These are phyloP conservation scores for Inga leiocalycina DNA, from an alignment of 306 rosid genomes.

Conservation along the genomic window DNA sequence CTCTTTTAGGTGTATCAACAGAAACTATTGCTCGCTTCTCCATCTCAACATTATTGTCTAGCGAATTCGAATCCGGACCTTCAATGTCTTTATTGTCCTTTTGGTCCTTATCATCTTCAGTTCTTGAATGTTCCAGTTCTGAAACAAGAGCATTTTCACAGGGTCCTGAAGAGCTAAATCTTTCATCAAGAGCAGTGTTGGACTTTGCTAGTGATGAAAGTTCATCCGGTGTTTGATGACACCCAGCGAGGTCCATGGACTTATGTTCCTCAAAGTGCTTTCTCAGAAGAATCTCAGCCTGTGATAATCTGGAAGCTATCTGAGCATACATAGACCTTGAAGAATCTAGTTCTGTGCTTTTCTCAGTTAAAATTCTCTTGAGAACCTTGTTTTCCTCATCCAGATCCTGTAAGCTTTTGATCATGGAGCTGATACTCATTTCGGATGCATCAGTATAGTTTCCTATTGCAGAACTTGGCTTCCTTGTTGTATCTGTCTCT, in stretches of 20 bases:
- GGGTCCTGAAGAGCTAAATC: conserved; percentile 49
- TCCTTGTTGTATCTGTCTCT: conserved; percentile 49
- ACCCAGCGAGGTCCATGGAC: conserved; percentile 11
- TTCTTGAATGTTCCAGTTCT: conserved; percentile 45
- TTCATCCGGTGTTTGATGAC: conserved; percentile 37
- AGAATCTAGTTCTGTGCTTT: conserved; percentile 54
- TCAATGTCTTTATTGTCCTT: conserved; percentile 36
- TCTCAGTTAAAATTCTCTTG: conserved; percentile 51
- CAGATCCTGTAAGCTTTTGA: conserved; percentile 50
- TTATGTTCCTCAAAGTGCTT: conserved; percentile 50
- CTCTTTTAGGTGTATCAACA: conserved; percentile 40
- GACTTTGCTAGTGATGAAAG: conserved; percentile 43
- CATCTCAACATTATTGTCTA: conserved; percentile 77
- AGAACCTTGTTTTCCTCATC: conserved; percentile 82
- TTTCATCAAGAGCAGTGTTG: conserved; percentile 47
- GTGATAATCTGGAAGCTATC: conserved; percentile 63
- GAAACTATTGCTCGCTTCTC: conserved; percentile 79
- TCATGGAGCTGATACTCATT: conserved; percentile 45
- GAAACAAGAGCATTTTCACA: conserved; percentile 49
- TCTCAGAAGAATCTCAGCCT: conserved; percentile 52
- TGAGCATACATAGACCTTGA: conserved; percentile 53
- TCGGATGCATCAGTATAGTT: conserved; percentile 42
- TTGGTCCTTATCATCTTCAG: conserved; percentile 41
- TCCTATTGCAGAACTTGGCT: conserved; percentile 44
- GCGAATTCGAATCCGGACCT: conserved; percentile 51